Conservation (phyloP, 805 yeast genomes). For the Sugiyamaella lignohabitans region DNA sequence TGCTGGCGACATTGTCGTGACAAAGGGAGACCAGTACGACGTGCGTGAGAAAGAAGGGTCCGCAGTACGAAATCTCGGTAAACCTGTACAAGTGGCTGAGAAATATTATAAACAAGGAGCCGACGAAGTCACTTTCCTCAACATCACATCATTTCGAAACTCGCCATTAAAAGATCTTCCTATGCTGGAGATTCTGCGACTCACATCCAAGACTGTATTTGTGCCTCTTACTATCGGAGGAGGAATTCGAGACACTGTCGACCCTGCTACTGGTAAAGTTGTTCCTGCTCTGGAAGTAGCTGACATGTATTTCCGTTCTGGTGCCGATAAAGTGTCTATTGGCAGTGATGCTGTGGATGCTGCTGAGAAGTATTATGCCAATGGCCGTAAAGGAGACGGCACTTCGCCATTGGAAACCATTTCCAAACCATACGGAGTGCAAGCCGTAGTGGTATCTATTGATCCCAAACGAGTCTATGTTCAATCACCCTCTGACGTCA, state of each 20-base stretch:
- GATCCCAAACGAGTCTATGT: slow-evolving; percentile 91
- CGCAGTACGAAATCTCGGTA: slow-evolving; percentile 86
- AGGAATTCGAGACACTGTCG: slow-evolving; percentile 86
- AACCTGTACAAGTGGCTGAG: slow-evolving; percentile 91
- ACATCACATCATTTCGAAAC: slow-evolving; percentile 92
- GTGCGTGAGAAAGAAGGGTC: slow-evolving; percentile 68
- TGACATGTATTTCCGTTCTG: slow-evolving; percentile 82
- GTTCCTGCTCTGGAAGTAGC: slow-evolving; percentile 91
- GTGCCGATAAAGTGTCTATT: slow-evolving; percentile 96
- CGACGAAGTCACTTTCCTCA: slow-evolving; percentile 90
- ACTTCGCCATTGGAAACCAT: slow-evolving; percentile 88
- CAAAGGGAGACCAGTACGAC: slow-evolving; percentile 98
- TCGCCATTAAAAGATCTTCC: slow-evolving; percentile 92
- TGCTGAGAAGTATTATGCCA: slow-evolving; percentile 71
- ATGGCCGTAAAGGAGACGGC: slow-evolving; percentile 57
- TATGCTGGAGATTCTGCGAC: slow-evolving; percentile 81
- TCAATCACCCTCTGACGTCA: slow-evolving; percentile 49
- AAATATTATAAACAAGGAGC: slow-evolving; percentile 92
- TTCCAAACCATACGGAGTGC: slow-evolving; percentile 86
- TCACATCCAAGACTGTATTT: slow-evolving; percentile 83
- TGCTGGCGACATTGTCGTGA: slow-evolving; percentile 90
- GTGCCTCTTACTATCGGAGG: slow-evolving; percentile 99
- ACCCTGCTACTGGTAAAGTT: slow-evolving; percentile 65
- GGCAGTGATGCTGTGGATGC: slow-evolving; percentile 96
- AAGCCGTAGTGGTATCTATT: slow-evolving; percentile 97